Percentiles rank a stretch among this genome's conserved stretches.
Evolutionary conservation across 179 eudicot species (phyloP).

Genomic region (Beta lomatogona): DNA sequence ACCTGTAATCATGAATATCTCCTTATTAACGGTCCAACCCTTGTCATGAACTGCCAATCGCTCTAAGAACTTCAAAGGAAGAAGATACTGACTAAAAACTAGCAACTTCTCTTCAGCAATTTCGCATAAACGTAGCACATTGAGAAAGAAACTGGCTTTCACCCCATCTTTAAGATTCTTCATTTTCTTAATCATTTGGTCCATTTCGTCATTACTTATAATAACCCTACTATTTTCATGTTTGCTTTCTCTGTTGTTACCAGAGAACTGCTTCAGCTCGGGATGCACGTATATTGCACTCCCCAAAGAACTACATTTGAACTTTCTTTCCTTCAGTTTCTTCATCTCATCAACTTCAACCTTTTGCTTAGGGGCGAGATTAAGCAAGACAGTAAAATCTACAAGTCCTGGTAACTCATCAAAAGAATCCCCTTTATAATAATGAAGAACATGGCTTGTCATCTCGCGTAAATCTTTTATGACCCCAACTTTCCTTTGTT

Average conservation of each 20-base stretch:
- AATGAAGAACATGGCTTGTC: constrained; percentile 77
- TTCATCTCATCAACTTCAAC: constrained; percentile 47
- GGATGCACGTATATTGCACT: constrained; percentile 57
- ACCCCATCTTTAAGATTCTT: constrained; percentile 65
- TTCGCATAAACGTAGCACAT: constrained; percentile 59
- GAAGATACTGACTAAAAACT: constrained; percentile 75
- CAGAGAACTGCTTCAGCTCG: constrained; percentile 41
- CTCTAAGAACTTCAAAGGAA: constrained; percentile 70
- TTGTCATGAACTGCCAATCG: constrained; percentile 48
- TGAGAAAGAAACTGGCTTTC: constrained; percentile 73
- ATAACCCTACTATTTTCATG: not conserved
- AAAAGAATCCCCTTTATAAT: constrained; percentile 68
- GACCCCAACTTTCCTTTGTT: constrained; percentile 43
- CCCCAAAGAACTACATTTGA: constrained; percentile 49
- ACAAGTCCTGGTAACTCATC: constrained; percentile 76
- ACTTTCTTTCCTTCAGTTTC: constrained; percentile 40
- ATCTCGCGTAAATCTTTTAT: constrained; percentile 70
- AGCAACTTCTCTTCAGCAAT: constrained; percentile 63
- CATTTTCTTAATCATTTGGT: constrained; percentile 39
- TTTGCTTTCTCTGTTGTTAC: constrained; percentile 28
- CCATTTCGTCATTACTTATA: constrained; percentile 36
- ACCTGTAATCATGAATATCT: constrained; percentile 71
- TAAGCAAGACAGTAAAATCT: constrained; percentile 65
- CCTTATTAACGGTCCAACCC: constrained; percentile 58
- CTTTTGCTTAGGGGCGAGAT: constrained; percentile 49